Conservation (phyloP, 192 early-diverging fungal genomes). For the Entomortierella lignicola region DNA sequence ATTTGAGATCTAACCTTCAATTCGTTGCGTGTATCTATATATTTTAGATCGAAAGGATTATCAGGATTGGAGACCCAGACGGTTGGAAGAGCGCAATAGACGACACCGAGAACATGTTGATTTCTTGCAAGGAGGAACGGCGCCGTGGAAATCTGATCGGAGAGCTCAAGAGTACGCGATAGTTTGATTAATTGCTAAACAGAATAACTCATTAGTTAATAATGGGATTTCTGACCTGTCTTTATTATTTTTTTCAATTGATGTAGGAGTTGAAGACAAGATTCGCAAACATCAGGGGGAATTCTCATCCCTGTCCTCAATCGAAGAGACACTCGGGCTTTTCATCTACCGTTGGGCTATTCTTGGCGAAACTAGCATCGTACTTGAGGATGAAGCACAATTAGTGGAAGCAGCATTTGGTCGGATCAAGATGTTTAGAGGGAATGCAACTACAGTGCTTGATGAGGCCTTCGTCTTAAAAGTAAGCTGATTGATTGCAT, state of each 20-base stretch:
- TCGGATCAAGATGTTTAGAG: constrained; percentile 29
- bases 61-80: not conserved
- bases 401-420: constrained; percentile 27
- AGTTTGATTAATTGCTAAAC: too few relatives aligned
- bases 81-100: not conserved
- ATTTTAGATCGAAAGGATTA: too few relatives aligned
- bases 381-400: constrained; percentile 22
- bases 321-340: constrained; percentile 7
- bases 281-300: too few relatives aligned
- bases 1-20: not conserved
- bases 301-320: not conserved
- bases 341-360: constrained; percentile 28
- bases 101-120: not conserved
- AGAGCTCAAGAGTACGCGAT: too few relatives aligned
- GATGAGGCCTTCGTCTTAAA: constrained; percentile 28
- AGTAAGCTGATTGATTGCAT: not conserved
- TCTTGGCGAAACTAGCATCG: constrained; percentile 10
- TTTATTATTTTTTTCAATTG: too few relatives aligned
- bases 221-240: too few relatives aligned
- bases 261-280: too few relatives aligned
- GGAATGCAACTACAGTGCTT: constrained; percentile 23
- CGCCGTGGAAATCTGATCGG: not conserved
- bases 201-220: too few relatives aligned
- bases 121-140: not conserved
- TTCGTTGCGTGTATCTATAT: not conserved